phyloP scores from a whole-genome alignment of 108 stramenopile genomes.

The Nannochloropsis oceanica region DNA sequence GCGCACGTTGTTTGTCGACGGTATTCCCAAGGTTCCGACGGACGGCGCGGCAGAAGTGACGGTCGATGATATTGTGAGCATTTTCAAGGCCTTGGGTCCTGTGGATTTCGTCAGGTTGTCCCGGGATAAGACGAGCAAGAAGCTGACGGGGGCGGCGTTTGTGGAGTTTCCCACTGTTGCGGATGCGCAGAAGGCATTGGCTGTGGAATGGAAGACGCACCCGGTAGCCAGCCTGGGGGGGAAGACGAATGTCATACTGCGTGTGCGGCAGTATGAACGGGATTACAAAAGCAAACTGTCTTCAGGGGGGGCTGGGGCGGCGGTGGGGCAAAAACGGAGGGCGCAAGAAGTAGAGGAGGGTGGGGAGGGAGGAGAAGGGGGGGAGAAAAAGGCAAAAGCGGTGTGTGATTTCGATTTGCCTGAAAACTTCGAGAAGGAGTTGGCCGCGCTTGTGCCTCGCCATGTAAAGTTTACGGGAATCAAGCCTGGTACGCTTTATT shows the following conservation, averaged over 20 bases:
- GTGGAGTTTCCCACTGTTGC: slow-evolving; percentile 6
- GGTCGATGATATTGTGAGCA: not conserved
- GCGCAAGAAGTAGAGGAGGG: not conserved
- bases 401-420: not conserved
- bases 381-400: not conserved
- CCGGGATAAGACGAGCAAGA: not conserved
- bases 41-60: not conserved
- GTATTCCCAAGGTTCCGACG: not conserved
- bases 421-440: not conserved
- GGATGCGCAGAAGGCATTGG: not conserved
- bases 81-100: not conserved
- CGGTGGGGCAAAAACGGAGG: not conserved
- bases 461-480: not conserved
- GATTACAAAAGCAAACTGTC: not conserved
- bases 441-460: not conserved
- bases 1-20: not conserved
- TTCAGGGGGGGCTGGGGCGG: not conserved
- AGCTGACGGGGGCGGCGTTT: not conserved
- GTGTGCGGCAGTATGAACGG: not conserved
- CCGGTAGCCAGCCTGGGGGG: not conserved
- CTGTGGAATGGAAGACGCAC: not conserved
- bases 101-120: not conserved
- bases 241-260: not conserved
- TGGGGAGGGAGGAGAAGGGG: not conserved
- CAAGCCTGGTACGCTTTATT: not conserved